phyloP scores from a whole-genome alignment of 1,284 basidiomycete species.

The Microbotryum saponariae region DNA sequence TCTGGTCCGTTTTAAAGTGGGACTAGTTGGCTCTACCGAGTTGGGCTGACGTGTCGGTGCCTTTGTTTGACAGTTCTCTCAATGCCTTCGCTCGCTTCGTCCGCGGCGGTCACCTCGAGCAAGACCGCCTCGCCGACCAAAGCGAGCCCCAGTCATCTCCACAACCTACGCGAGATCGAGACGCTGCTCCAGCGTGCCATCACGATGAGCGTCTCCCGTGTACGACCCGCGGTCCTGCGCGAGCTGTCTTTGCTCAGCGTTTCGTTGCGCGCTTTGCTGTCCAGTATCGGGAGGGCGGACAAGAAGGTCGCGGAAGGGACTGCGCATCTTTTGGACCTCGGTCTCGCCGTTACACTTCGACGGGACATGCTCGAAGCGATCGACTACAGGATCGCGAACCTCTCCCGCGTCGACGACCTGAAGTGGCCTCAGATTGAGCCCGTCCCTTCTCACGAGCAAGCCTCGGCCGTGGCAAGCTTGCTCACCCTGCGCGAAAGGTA shows the following conservation, averaged over 20 bases:
- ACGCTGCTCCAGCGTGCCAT: slow-evolving; percentile 18
- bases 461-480: slow-evolving; percentile 40
- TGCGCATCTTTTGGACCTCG: slow-evolving; percentile 59
- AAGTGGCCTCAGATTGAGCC: slow-evolving; percentile 14
- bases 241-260: slow-evolving; percentile 41
- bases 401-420: slow-evolving; percentile 35
- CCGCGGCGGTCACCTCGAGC: slow-evolving; percentile 1
- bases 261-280: slow-evolving; percentile 64
- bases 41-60: slow-evolving; percentile 37
- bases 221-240: slow-evolving; percentile 19
- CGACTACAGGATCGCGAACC: slow-evolving; percentile 49
- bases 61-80: slow-evolving; percentile 21
- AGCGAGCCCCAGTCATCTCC: slow-evolving; percentile 14
- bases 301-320: slow-evolving; percentile 50
- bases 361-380: slow-evolving; percentile 53
- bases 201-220: slow-evolving; percentile 15
- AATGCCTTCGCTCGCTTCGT: slow-evolving; percentile 21
- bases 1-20: slow-evolving; percentile 20
- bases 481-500: slow-evolving; percentile 52
- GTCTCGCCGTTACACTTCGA: slow-evolving; percentile 64
- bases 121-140: slow-evolving; percentile 20
- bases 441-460: slow-evolving; percentile 38
- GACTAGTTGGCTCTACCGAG: slow-evolving; percentile 48
- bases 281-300: slow-evolving; percentile 57
- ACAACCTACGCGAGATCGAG: slow-evolving; percentile 27